Base-by-base conservation (phyloP, 352 stramenopile species). In the Phytophthora hybrid region DNA sequence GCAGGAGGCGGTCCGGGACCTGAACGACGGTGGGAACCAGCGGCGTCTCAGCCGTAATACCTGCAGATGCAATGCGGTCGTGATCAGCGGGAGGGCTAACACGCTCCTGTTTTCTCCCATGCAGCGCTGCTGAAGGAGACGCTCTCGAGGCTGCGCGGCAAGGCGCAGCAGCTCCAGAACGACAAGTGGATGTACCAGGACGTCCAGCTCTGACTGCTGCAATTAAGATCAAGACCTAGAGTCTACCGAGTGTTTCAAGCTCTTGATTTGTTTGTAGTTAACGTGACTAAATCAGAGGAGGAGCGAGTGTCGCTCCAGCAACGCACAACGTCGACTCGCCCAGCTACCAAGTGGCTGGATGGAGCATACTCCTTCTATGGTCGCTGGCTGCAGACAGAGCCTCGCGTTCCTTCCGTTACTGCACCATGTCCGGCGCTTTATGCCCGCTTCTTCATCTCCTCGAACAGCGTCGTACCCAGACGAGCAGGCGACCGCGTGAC, bases 401-500 rank as follows among this genome's bases (percentile, higher is more conserved):
- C 21, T 70, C 55, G 52, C 34, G 23, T 54, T 74, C 23, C 53
- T 64, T 77, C 52, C 56, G 44, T 56, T 59, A 52, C 61, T 62
- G 67, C 62, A 52, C 47, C 14, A 34, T 5, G 8, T 29, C 34
- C 54, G 32, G 59, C 41, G 57, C 44, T 73, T 81, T 85, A 89
- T 68, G 75, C 69, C 51, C 84, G 83, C 74, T 89, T 89, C 77
- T 95, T 85, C 91, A 99, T 98, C 68, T 97, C 93, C 75, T 99
- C 91, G 60, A 99, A 83, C 95, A 99, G 99, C 66, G 96, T 99
- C 59, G 81, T 85, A 64, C 98, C 98, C 56, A 99, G 87, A 81
- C 98, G 92, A 52, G 98, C 97, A 51, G 98, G 98, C 71, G 95
- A 99, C 80, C 97, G 87, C 59, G 97, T 98, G 67, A 99, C 93